Evolutionary conservation across 2,329 filamentous ascomycete genomes (phyloP).

Genomic region (Trichoderma koningiopsis): DNA sequence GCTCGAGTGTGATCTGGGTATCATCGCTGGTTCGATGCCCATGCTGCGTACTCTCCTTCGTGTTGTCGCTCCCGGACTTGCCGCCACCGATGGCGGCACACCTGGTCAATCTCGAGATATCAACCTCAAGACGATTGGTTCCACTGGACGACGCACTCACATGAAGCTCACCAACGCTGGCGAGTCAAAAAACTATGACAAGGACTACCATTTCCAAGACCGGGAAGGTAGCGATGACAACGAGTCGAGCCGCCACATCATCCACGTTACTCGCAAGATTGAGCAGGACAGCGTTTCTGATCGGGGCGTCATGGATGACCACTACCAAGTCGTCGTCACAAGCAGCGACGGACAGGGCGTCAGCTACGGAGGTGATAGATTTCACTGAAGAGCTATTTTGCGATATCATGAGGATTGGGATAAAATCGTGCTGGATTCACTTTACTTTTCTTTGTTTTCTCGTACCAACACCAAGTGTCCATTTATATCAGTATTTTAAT

Average conservation of each 20-base stretch:
- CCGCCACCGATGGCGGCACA: neutral
- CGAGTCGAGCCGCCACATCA: neutral
- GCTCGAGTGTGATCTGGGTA: constrained; percentile 7
- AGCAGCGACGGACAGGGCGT: neutral
- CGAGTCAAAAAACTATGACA: neutral
- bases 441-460: neutral
- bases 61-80: neutral
- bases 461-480: neutral
- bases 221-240: neutral
- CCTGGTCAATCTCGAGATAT: neutral
- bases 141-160: neutral
- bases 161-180: neutral
- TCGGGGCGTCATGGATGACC: neutral
- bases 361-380: neutral
- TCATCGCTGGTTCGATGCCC: constrained; percentile 7
- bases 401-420: neutral
- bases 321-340: neutral
- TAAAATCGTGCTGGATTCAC: neutral
- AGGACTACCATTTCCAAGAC: neutral
- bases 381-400: neutral
- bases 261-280: neutral
- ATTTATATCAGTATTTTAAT: neutral
- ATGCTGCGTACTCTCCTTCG: constrained; percentile 1
- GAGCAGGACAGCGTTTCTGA: neutral
- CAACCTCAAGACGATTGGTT: neutral